These are phyloP conservation scores for Agaricus sinodeliciosus DNA, from an alignment of 768 basidiomycete species.

Conservation along the genomic window DNA sequence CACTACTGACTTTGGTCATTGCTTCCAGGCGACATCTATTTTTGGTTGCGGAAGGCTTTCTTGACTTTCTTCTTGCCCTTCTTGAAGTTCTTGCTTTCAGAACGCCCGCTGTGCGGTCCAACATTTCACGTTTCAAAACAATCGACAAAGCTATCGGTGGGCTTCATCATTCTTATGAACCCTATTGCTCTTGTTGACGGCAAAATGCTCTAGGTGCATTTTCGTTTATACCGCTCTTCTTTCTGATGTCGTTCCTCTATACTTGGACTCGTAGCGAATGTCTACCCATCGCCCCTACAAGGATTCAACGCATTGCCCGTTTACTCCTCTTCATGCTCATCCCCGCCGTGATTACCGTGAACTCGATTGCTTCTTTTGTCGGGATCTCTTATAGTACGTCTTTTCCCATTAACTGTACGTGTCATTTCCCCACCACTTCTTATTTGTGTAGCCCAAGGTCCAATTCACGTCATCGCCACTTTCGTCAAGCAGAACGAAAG, in stretches of 20 bases:
- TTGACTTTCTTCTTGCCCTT: conserved; percentile 52
- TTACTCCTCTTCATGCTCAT: conserved; percentile 45
- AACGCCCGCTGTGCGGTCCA: conserved; percentile 42
- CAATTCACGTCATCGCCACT: conserved; percentile 26
- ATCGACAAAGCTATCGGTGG: conserved; percentile 60
- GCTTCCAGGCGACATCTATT: conserved; percentile 45
- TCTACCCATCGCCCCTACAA: conserved; percentile 43
- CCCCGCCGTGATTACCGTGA: conserved; percentile 45
- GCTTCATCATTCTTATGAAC: conserved; percentile 16
- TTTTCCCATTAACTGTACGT: not conserved
- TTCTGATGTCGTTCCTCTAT: conserved; percentile 59
- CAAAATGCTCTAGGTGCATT: conserved; percentile 30
- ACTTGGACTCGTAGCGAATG: conserved; percentile 47
- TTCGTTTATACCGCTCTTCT: conserved; percentile 61
- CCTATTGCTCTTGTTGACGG: not conserved
- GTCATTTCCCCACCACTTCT: not conserved
- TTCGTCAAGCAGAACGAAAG: conserved; percentile 26
- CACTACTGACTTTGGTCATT: not conserved
- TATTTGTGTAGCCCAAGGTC: not conserved
- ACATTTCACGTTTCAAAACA: conserved; percentile 37
- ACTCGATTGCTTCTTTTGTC: conserved; percentile 60
- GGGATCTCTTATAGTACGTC: conserved; percentile 52
- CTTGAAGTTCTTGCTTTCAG: conserved; percentile 56
- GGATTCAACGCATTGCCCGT: conserved; percentile 37
- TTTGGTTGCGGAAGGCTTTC: conserved; percentile 54